Base-by-base conservation (phyloP, 2,329 filamentous ascomycete species). In the Trichophyton mentagrophytes region DNA sequence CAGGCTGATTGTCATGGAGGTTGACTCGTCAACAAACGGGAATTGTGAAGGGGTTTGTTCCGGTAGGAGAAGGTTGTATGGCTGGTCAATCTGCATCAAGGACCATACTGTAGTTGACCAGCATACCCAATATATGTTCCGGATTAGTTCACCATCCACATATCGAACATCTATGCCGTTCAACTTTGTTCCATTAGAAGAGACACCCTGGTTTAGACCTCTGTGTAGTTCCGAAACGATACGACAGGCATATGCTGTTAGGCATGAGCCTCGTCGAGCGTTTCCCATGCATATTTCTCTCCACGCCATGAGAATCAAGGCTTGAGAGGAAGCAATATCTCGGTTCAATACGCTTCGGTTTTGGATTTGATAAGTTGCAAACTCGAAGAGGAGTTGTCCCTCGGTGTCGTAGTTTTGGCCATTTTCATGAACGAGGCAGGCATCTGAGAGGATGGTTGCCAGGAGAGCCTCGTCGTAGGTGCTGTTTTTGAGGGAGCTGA, bases 31-130 rank as follows among this genome's bases (percentile, higher is more conserved):
- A 33, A 61, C 30, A 44, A 58, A 55, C 6, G 60, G 60, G 30
- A 61, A 61, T n/a, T 61, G 60, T n/a, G 60, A 58, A 13, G 60
- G 60, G 15, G 57, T 61, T 51, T 61, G 60, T 38, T 61, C 60
- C 15, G 60, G 60, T 7, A 57, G 22, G 13, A 61, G 46, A 30
- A 57, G 27, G 22, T 57, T 58, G 47, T 58, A 61, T 20, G 60
- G 60, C 33, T 61, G 60, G 60, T 61, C 56, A 15, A 58, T 57
- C 33, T 61, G 60, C 60, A 61, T 61, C 60, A 61, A 47, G 8
- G 60, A 58, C 60, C 60, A 61, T 40, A 61, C 60, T 11, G 60
- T 61, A 13, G 60, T 61, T 3, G 60, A 57, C 60, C 60, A 59
- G 33, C 60, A 61, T 2, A 61, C 60, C 60, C 60, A 61, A 25